A percentile compares a stretch with the other conserved stretches of the same genome.
These are phyloP conservation scores for Trichoderma sp. DNA, from an alignment of 2,329 filamentous ascomycete genomes.

Conservation along the genomic window DNA sequence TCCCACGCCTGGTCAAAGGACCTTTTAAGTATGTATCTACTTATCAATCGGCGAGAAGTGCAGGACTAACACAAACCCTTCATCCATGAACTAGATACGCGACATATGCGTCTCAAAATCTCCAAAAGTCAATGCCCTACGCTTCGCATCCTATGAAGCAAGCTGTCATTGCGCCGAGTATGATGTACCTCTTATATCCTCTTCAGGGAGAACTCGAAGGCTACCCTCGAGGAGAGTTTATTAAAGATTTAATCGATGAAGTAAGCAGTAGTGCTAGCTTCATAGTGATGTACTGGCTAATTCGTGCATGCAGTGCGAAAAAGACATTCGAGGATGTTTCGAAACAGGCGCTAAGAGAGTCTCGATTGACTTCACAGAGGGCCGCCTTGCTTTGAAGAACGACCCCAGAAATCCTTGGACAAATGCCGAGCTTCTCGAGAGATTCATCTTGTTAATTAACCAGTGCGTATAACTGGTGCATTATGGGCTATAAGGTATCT, in stretches of 20 bases:
- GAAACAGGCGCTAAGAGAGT: slow-evolving; percentile 24
- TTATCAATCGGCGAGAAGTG: neutral
- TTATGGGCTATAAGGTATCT: neutral
- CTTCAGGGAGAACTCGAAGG: slow-evolving; percentile 23
- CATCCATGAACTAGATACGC: neutral
- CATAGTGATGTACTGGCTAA: neutral
- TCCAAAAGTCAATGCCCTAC: slow-evolving; percentile 21
- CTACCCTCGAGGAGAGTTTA: slow-evolving; percentile 21
- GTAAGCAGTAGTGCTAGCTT: neutral
- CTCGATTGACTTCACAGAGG: slow-evolving; percentile 28
- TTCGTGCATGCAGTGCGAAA: slow-evolving; percentile 9
- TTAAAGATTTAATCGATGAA: slow-evolving; percentile 22
- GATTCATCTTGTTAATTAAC: slow-evolving; percentile 24
- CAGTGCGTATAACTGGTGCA: neutral
- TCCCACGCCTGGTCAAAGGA: slow-evolving; percentile 22
- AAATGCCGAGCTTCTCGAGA: slow-evolving; percentile 19
- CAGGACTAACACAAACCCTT: neutral
- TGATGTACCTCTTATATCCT: slow-evolving; percentile 25
- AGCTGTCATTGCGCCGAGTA: slow-evolving; percentile 24
- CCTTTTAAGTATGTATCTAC: slow-evolving; percentile 21
- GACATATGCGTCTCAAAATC: slow-evolving; percentile 23
- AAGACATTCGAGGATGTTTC: slow-evolving; percentile 27
- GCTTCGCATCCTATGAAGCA: slow-evolving; percentile 23
- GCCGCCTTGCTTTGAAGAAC: slow-evolving; percentile 23
- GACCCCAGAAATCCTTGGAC: slow-evolving; percentile 22